phyloP scores from a whole-genome alignment of 2,329 filamentous ascomycete genomes.

The Arthrocladium fulminans region DNA sequence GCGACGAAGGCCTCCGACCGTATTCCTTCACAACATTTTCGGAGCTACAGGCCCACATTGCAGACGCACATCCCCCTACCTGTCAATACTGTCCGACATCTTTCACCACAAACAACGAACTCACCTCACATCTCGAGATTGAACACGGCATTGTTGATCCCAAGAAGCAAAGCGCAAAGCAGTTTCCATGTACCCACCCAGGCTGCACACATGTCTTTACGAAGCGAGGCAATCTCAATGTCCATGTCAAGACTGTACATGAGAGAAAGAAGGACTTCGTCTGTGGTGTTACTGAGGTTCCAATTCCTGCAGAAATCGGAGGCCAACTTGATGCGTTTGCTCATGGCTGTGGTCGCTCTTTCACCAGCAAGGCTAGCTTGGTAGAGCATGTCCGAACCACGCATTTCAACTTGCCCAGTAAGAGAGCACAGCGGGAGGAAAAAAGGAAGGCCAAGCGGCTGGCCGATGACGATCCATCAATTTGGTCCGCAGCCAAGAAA shows the following conservation, averaged over 20 bases:
- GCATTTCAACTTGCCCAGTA: slow-evolving; percentile 57
- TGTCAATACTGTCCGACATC: slow-evolving; percentile 66
- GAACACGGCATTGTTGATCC: slow-evolving; percentile 52
- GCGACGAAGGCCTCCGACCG: slow-evolving; percentile 33
- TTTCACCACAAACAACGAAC: slow-evolving; percentile 56
- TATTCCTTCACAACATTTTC: slow-evolving; percentile 62
- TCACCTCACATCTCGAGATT: slow-evolving; percentile 70
- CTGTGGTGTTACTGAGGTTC: slow-evolving; percentile 63
- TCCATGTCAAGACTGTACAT: slow-evolving; percentile 70
- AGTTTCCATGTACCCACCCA: slow-evolving; percentile 52
- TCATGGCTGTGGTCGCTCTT: slow-evolving; percentile 64
- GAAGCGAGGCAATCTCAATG: slow-evolving; percentile 70
- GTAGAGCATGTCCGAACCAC: slow-evolving; percentile 78
- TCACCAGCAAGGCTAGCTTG: slow-evolving; percentile 67
- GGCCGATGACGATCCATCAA: slow-evolving; percentile 14
- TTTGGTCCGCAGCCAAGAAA: background rate
- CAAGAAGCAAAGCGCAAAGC: slow-evolving; percentile 36
- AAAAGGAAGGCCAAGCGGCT: slow-evolving; percentile 32
- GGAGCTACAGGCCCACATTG: slow-evolving; percentile 65
- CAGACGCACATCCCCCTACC: slow-evolving; percentile 58
- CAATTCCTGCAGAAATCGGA: slow-evolving; percentile 47
- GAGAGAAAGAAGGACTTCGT: slow-evolving; percentile 63
- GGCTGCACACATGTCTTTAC: slow-evolving; percentile 72
- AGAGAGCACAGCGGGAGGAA: slow-evolving; percentile 31
- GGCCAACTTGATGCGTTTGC: slow-evolving; percentile 6